Percentiles rank a stretch among this genome's conserved stretches.
Evolutionary conservation across 441 rosid species (phyloP).

Genomic region (Erodium moschatum): DNA sequence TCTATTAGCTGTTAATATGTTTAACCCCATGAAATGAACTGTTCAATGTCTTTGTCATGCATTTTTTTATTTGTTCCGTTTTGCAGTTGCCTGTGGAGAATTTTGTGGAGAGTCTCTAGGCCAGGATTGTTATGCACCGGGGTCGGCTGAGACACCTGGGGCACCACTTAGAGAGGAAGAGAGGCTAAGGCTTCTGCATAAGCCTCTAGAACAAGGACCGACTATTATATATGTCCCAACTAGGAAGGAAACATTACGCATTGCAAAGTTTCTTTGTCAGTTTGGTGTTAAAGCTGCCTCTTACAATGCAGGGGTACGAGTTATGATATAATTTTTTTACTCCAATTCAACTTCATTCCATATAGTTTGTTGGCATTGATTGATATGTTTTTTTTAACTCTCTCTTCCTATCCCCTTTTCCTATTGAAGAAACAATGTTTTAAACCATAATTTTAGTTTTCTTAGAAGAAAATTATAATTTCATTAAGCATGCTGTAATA

Average conservation of each 20-base stretch:
- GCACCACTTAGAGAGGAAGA: slow-evolving; percentile 32
- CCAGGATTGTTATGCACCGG: slow-evolving; percentile 24
- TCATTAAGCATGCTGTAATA: not conserved
- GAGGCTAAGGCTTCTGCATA: slow-evolving; percentile 31
- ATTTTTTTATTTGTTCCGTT: slow-evolving; percentile 3
- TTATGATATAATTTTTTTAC: not conserved
- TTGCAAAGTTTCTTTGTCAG: slow-evolving; percentile 53
- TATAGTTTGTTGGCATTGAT: not conserved
- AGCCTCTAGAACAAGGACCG: slow-evolving; percentile 48
- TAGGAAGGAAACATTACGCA: slow-evolving; percentile 63
- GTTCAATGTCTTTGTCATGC: not conserved
- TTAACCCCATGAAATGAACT: not conserved
- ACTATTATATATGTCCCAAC: slow-evolving; percentile 87
- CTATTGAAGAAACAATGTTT: no score
- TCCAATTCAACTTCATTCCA: not conserved
- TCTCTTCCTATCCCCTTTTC: not conserved
- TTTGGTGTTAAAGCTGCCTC: slow-evolving; percentile 80
- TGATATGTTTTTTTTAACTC: not conserved
- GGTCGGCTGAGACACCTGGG: slow-evolving; percentile 24
- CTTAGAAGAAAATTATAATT: not conserved
- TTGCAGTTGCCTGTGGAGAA: slow-evolving; percentile 69
- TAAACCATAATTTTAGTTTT: not conserved
- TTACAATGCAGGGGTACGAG: slow-evolving; percentile 67
- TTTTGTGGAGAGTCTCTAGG: slow-evolving; percentile 39
- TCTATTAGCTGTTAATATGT: slow-evolving; percentile 7